Percentiles rank a stretch among this genome's conserved stretches.
These are phyloP conservation scores for Berkeleyomyces basicola DNA, from an alignment of 2,329 filamentous ascomycete species.

Conservation along the genomic window DNA sequence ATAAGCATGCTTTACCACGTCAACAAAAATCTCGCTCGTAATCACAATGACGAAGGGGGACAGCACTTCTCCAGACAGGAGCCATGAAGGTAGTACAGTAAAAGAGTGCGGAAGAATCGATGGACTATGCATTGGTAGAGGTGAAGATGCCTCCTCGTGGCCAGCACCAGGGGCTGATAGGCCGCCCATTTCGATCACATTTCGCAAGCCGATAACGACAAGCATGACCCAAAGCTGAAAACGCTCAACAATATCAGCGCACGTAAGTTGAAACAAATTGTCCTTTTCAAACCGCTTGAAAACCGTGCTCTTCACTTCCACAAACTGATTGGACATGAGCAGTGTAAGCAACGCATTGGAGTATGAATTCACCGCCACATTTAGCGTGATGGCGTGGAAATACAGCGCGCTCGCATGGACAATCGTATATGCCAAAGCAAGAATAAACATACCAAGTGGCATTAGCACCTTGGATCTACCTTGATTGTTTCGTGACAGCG, in stretches of 20 bases:
- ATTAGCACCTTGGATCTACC: constrained; percentile 82
- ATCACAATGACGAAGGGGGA: constrained; percentile 88
- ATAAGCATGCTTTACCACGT: constrained; percentile 94
- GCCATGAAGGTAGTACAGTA: constrained; percentile 68
- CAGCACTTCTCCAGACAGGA: constrained; percentile 64
- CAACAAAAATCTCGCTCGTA: constrained; percentile 90
- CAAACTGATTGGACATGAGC: constrained; percentile 91
- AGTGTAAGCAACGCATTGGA: constrained; percentile 88
- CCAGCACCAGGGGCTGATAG: constrained; percentile 41
- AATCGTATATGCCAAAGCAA: constrained; percentile 77
- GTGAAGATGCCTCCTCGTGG: constrained; percentile 13
- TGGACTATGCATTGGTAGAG: constrained; percentile 44
- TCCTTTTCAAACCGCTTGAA: constrained; percentile 99
- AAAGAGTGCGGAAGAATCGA: constrained; percentile 83
- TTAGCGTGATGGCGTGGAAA: constrained; percentile 94
- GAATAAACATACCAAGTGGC: constrained; percentile 78
- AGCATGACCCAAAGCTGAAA: constrained; percentile 98
- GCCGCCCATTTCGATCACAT: constrained; percentile 88
- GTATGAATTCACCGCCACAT: constrained; percentile 96
- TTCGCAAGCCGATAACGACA: constrained; percentile 86
- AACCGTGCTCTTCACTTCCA: constrained; percentile 95
- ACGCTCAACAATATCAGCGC: constrained; percentile 88
- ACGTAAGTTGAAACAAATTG: constrained; percentile 89
- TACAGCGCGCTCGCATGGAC: constrained; percentile 77
- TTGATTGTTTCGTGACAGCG: constrained; percentile 69